Evolutionary conservation across 352 stramenopile genomes (phyloP).

Genomic region (Phytophthora europaea): DNA sequence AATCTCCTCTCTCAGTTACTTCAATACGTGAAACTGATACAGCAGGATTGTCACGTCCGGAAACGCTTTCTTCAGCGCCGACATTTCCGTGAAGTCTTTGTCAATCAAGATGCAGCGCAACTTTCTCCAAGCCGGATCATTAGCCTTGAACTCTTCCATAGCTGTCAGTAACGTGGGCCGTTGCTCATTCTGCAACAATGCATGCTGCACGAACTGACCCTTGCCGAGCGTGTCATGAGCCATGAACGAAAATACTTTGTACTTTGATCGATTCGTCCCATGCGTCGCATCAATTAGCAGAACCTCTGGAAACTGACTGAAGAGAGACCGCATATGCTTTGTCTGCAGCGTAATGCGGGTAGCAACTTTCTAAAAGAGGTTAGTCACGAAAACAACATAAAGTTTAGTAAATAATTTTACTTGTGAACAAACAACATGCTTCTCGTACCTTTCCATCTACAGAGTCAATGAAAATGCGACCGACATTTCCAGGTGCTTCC

Average conservation of each 20-base stretch:
- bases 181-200: constrained; percentile 32
- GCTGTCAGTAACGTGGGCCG: constrained; percentile 13
- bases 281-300: constrained; percentile 36
- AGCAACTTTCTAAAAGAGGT: too few relatives aligned
- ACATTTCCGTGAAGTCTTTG: constrained; percentile 44
- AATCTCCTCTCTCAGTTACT: constrained; percentile 32
- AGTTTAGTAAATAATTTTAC: too few relatives aligned
- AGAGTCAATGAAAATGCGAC: too few relatives aligned
- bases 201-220: constrained; percentile 38
- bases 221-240: constrained; percentile 28
- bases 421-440: too few relatives aligned
- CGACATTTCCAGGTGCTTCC: too few relatives aligned
- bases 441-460: too few relatives aligned
- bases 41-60: constrained; percentile 29
- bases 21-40: constrained; percentile 42
- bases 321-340: constrained; percentile 17
- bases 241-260: constrained; percentile 40
- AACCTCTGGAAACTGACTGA: constrained; percentile 26
- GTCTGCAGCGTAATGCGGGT: constrained; percentile 9
- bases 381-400: too few relatives aligned
- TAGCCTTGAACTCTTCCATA: too few relatives aligned
- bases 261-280: constrained; percentile 28
- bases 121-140: too few relatives aligned
- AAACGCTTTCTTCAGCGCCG: constrained; percentile 21
- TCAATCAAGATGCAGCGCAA: constrained; percentile 27